These are phyloP conservation scores for Colletotrichum plurivorum DNA, from an alignment of 2,329 filamentous ascomycete genomes.

Conservation along the genomic window DNA sequence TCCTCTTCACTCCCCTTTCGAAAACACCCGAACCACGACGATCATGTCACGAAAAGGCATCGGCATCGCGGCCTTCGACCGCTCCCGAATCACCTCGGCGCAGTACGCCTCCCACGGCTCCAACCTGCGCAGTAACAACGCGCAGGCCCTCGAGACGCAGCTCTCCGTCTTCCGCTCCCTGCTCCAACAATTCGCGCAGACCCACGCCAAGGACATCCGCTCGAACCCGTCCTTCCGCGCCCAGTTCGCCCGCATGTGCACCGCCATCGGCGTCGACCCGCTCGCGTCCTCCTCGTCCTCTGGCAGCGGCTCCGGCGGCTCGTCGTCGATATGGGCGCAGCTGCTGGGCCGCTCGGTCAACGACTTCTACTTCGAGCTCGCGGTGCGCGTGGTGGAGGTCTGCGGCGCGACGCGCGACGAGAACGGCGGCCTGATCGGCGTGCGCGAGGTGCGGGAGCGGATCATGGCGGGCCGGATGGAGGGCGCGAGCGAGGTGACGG, in stretches of 20 bases:
- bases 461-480: slow-evolving; percentile 82
- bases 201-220: slow-evolving; percentile 95
- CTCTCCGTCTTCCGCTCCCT: slow-evolving; percentile 96
- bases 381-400: slow-evolving; percentile 94
- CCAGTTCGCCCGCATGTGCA: slow-evolving; percentile 98
- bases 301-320: slow-evolving; percentile 59
- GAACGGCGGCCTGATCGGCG: slow-evolving; percentile 92
- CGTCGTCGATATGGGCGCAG: slow-evolving; percentile 89
- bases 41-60: slow-evolving; percentile 84
- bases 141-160: slow-evolving; percentile 89
- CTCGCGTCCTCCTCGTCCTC: slow-evolving; percentile 69
- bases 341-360: slow-evolving; percentile 92
- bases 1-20: neutral
- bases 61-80: slow-evolving; percentile 91
- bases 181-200: slow-evolving; percentile 94
- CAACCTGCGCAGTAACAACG: slow-evolving; percentile 86
- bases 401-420: slow-evolving; percentile 88
- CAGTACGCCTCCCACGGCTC: slow-evolving; percentile 94
- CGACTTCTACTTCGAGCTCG: slow-evolving; percentile 98
- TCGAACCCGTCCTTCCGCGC: slow-evolving; percentile 95
- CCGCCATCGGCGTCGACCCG: slow-evolving; percentile 95
- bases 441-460: slow-evolving; percentile 83
- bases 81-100: slow-evolving; percentile 85
- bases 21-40: neutral
- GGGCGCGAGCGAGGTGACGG: slow-evolving; percentile 84